Conservation (phyloP, 202 grass and related monocot genomes). For the Panicum hallii region DNA sequence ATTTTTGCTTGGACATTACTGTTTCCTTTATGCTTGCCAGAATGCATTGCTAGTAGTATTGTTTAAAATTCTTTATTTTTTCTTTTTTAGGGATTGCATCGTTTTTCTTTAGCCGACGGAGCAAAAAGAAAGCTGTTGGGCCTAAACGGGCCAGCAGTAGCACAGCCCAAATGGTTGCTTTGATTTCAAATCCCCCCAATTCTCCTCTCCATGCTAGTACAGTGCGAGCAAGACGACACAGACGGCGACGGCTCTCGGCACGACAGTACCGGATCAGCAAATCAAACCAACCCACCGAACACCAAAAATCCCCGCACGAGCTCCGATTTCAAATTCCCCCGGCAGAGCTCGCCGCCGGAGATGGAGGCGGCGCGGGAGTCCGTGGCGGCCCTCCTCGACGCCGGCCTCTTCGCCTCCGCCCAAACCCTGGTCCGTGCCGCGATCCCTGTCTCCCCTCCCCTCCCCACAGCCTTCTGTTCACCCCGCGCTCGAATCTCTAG, state of each 20-base stretch:
- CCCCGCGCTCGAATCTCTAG: constrained; percentile 26
- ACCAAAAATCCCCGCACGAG: background rate
- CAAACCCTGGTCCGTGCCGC: constrained; percentile 66
- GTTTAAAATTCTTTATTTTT: background rate
- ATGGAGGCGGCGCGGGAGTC: constrained; percentile 90
- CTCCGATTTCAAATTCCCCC: constrained; percentile 39
- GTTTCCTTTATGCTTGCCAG: background rate
- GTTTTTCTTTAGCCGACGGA: background rate
- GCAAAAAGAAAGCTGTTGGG: too few relatives aligned
- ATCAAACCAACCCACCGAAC: constrained; percentile 3
- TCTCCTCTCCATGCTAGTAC: background rate
- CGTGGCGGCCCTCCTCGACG: constrained; percentile 81
- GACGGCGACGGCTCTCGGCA: background rate
- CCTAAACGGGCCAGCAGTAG: background rate
- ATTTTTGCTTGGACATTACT: background rate
- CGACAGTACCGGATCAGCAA: constrained; percentile 4
- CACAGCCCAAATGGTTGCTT: background rate
- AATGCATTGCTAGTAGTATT: background rate
- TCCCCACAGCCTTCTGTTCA: background rate
- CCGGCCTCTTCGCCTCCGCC: constrained; percentile 78
- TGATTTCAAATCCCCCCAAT: background rate
- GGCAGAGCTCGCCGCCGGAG: constrained; percentile 15
- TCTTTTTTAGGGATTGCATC: background rate
- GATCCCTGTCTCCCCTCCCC: background rate
- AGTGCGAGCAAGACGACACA: background rate